These are phyloP conservation scores for Plasmodium reichenowi DNA, from an alignment of 169 alveolate genomes.

Conservation along the genomic window DNA sequence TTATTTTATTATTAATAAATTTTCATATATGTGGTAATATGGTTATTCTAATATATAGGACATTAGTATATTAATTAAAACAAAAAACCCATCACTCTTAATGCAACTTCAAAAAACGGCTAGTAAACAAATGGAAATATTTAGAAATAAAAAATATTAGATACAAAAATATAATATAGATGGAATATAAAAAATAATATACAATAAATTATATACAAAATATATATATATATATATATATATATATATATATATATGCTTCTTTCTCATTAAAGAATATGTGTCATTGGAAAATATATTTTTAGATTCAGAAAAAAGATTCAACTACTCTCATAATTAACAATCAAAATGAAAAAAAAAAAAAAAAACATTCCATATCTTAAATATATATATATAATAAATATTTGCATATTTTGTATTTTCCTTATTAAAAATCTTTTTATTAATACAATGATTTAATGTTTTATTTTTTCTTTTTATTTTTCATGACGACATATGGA, in stretches of 20 bases:
- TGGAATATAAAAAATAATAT: not conserved
- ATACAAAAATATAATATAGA: not conserved
- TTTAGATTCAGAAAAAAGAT: too few relatives aligned
- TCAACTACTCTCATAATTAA: not conserved
- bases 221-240: not conserved
- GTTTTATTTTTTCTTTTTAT: too few relatives aligned
- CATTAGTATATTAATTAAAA: constrained; percentile 84
- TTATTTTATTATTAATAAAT: not conserved
- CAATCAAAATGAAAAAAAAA: not conserved
- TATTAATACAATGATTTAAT: too few relatives aligned
- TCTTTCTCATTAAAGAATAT: not conserved
- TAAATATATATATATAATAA: too few relatives aligned
- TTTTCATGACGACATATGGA: too few relatives aligned
- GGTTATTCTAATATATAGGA: constrained; percentile 43
- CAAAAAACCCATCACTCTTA: constrained; percentile 91
- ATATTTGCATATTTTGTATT: too few relatives aligned
- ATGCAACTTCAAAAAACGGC: constrained; percentile 89
- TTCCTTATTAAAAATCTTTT: too few relatives aligned
- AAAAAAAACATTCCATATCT: not conserved
- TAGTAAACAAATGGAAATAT: constrained; percentile 77
- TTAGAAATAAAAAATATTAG: constrained; percentile 18
- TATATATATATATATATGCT: not conserved
- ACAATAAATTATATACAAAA: not conserved
- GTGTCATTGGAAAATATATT: too few relatives aligned
- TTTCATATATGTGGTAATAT: constrained; percentile 3